Conservation (phyloP, 805 yeast species). For the Jamesozyma gamospora region DNA sequence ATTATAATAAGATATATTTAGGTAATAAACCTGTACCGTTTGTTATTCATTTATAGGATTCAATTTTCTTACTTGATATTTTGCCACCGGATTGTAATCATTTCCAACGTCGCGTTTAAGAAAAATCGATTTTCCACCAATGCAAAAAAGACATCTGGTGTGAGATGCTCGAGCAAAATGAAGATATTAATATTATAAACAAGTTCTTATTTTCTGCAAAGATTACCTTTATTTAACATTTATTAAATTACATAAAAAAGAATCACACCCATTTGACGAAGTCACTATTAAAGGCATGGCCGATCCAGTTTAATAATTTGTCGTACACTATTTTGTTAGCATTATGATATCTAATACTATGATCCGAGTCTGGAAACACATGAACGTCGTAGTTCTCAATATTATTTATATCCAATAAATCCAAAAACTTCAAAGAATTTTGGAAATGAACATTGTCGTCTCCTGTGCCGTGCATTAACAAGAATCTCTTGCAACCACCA, state of each 20-base stretch:
- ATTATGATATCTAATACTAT: slow-evolving; percentile 60
- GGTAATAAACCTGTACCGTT: too few species aligned
- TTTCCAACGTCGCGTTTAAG: neutral
- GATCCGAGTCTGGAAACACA: slow-evolving; percentile 77
- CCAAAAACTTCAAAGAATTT: slow-evolving; percentile 69
- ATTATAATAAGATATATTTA: too few species aligned
- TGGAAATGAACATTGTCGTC: slow-evolving; percentile 97
- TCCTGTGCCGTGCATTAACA: slow-evolving; percentile 92
- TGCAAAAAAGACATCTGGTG: too few species aligned
- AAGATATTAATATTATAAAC: too few species aligned
- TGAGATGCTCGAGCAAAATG: too few species aligned
- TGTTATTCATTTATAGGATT: too few species aligned
- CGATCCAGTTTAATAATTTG: slow-evolving; percentile 55
- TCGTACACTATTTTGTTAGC: slow-evolving; percentile 63
- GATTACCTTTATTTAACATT: too few species aligned
- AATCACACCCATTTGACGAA: neutral
- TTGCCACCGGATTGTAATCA: slow-evolving; percentile 3
- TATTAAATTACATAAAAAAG: too few species aligned
- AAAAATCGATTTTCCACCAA: neutral
- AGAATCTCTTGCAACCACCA: slow-evolving; percentile 51
- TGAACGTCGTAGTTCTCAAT: slow-evolving; percentile 79
- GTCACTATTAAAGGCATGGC: slow-evolving; percentile 45
- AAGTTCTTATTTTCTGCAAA: too few species aligned
- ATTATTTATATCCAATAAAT: slow-evolving; percentile 55
- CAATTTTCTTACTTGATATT: neutral